Evolutionary conservation across 495 filamentous ascomycete genomes (phyloP), one percentile per base, ranked within the genome.

Genomic region (Chaetomium cochliodes): DNA sequence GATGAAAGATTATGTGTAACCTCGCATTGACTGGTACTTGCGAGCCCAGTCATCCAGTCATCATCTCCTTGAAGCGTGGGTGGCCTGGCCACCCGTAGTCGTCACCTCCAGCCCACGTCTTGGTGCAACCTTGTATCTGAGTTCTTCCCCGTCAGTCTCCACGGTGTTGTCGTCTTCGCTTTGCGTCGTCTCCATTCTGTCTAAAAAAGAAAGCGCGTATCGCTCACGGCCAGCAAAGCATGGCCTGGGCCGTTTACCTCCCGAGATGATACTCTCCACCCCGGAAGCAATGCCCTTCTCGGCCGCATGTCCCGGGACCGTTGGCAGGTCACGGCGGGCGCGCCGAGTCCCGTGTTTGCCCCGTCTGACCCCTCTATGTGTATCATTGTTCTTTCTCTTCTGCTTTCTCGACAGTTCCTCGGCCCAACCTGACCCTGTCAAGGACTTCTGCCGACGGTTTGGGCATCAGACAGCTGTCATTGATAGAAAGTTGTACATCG

Each of bases 381-480:
- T 62, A 52, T 52, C 25, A 25, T 33, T 62, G 50, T 49, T 58
- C 18, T 58, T 66, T 7, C 42, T 62, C 1, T 44, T 58, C 39
- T 22, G 9, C 1, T 33, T 57, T 11, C 0, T 62, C 37, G 1
- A 62, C 12, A 15, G 1, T 37, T 23, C 61, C 5, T 54, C 33
- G 4, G 69, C 69, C 3, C 64, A 72, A 42, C 51, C 64, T n/a
- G 72, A 83, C 60, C 79, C 80, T 0, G 57, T 83, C 46, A 77
- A 74, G 30, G 75, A 82, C 62, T 84, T 84, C 46, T 84, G 82
- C 62, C 71, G 82, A 37, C 73, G 82, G 42, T 84, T 79, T 64
- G 79, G 79, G 23, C 81, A 83, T 59, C 80, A 83, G 67, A 79
- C 81, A 4, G 74, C 82, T 6, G 73, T 81, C 0, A 73, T 86